phyloP scores from a whole-genome alignment of 768 basidiomycete genomes.

The Boletus edulis region DNA sequence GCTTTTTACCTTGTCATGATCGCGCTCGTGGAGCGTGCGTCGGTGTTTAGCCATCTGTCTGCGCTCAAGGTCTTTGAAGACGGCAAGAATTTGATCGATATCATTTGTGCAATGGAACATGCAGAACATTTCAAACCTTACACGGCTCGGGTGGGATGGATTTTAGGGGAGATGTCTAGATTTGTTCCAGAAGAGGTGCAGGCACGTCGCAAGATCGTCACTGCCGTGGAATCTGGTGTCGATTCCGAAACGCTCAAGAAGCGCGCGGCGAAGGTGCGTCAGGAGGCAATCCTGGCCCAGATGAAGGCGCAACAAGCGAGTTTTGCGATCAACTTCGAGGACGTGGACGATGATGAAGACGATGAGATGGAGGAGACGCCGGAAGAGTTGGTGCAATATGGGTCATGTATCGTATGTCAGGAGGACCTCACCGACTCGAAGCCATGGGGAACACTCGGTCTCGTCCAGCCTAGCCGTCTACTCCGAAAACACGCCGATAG shows the following conservation, averaged over 20 bases:
- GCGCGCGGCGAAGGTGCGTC: slow-evolving; percentile 82
- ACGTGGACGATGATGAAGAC: slow-evolving; percentile 68
- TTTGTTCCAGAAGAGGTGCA: slow-evolving; percentile 59
- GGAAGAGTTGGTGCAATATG: slow-evolving; percentile 58
- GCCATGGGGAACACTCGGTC: slow-evolving; percentile 82
- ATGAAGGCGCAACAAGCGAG: slow-evolving; percentile 92
- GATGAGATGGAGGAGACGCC: slow-evolving; percentile 44
- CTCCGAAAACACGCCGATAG: slow-evolving; percentile 76
- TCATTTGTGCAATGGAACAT: slow-evolving; percentile 75
- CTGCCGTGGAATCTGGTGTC: slow-evolving; percentile 33
- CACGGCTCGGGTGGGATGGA: slow-evolving; percentile 70
- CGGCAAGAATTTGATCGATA: slow-evolving; percentile 60
- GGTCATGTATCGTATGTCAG: slow-evolving; percentile 98
- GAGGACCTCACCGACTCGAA: slow-evolving; percentile 76
- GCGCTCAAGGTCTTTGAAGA: slow-evolving; percentile 55
- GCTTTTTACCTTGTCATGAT: slow-evolving; percentile 84
- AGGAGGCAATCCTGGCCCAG: slow-evolving; percentile 92
- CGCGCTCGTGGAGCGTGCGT: slow-evolving; percentile 68
- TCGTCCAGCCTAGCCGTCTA: slow-evolving; percentile 85
- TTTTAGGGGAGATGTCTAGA: slow-evolving; percentile 57
- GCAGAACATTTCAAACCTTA: slow-evolving; percentile 76
- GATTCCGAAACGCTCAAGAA: slow-evolving; percentile 74
- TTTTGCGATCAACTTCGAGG: slow-evolving; percentile 77
- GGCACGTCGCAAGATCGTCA: slow-evolving; percentile 43
- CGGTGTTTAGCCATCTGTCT: slow-evolving; percentile 58